phyloP scores from a whole-genome alignment of 805 yeast genomes.

The Pachysolen tannophilus region DNA sequence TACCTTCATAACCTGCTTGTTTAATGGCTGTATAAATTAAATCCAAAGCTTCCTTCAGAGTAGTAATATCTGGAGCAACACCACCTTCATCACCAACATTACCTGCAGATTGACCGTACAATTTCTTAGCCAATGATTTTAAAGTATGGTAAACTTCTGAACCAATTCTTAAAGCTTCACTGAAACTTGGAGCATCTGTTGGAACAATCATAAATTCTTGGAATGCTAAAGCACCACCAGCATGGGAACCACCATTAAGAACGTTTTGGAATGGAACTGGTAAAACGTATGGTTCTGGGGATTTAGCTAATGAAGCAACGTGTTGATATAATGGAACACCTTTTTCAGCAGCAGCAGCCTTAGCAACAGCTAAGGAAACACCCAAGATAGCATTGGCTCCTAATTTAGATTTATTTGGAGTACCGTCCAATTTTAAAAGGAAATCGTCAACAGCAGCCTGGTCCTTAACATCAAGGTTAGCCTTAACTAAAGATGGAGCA shows the following conservation, averaged over 20 bases:
- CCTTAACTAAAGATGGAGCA: constrained; percentile 88
- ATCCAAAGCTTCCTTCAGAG: constrained; percentile 97
- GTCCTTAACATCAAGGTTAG: constrained; percentile 75
- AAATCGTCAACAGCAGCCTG: constrained; percentile 84
- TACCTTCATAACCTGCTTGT: constrained; percentile 92
- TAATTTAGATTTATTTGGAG: constrained; percentile 92
- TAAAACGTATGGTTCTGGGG: constrained; percentile 79
- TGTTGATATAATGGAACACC: constrained; percentile 89
- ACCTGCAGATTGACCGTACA: constrained; percentile 97
- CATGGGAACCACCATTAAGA: constrained; percentile 99
- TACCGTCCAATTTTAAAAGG: constrained; percentile 85
- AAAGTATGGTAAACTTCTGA: constrained; percentile 96
- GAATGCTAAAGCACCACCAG: constrained; percentile 98
- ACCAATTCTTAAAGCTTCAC: constrained; percentile 96
- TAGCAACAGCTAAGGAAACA: constrained; percentile 94
- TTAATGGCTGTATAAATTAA: constrained; percentile 85
- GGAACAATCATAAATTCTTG: constrained; percentile 99
- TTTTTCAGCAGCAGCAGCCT: constrained; percentile 97
- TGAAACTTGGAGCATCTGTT: constrained; percentile 79
- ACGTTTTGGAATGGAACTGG: constrained; percentile 99
- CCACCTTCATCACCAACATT: constrained; percentile 99
- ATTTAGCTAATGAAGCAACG: constrained; percentile 71
- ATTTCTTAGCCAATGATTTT: constrained; percentile 87
- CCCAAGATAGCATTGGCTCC: constrained; percentile 99
- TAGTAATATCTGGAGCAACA: constrained; percentile 95